Conservation (phyloP, 2,329 filamentous ascomycete genomes). For the Dactylellina leptospora region DNA sequence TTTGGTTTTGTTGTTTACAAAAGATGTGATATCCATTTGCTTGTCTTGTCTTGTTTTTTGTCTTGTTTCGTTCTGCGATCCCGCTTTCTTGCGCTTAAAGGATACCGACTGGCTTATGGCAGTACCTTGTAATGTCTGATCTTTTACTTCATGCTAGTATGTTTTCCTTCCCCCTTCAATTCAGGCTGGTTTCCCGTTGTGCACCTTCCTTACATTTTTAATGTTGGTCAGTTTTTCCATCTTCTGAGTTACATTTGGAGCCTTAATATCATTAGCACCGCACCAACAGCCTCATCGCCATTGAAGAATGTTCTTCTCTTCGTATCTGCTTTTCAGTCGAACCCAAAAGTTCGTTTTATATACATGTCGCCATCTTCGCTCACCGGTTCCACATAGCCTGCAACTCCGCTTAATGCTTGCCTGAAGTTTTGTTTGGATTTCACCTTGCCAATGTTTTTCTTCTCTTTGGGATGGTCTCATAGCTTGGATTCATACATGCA, state of each 20-base stretch:
- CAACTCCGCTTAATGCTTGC: slow-evolving; percentile 51
- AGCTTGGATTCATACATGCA: slow-evolving; percentile 38
- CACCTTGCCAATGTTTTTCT: slow-evolving; percentile 6
- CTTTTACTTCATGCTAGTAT: slow-evolving; percentile 20
- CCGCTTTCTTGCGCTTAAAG: slow-evolving; percentile 50
- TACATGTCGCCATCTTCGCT: slow-evolving; percentile 52
- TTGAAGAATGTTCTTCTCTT: slow-evolving; percentile 22
- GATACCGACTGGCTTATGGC: slow-evolving; percentile 53
- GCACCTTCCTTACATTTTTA: slow-evolving; percentile 43
- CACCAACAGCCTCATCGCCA: slow-evolving; percentile 33
- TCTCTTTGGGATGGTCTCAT: slow-evolving; percentile 39
- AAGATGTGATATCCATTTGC: slow-evolving; percentile 54
- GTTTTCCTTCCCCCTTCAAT: slow-evolving; percentile 40
- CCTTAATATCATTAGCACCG: slow-evolving; percentile 28
- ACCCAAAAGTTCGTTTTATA: slow-evolving; percentile 52
- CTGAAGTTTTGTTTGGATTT: slow-evolving; percentile 8
- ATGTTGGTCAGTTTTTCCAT: slow-evolving; percentile 39
- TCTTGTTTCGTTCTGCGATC: slow-evolving; percentile 12
- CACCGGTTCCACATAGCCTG: slow-evolving; percentile 46
- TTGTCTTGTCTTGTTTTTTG: slow-evolving; percentile 25
- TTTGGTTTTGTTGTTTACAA: slow-evolving; percentile 41
- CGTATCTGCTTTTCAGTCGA: slow-evolving; percentile 36
- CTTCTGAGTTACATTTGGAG: slow-evolving; percentile 29
- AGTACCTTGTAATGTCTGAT: slow-evolving; percentile 52
- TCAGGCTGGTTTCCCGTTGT: slow-evolving; percentile 50